phyloP scores from a whole-genome alignment of 2,329 filamentous ascomycete genomes.

The Fonsecaea pugnacius region DNA sequence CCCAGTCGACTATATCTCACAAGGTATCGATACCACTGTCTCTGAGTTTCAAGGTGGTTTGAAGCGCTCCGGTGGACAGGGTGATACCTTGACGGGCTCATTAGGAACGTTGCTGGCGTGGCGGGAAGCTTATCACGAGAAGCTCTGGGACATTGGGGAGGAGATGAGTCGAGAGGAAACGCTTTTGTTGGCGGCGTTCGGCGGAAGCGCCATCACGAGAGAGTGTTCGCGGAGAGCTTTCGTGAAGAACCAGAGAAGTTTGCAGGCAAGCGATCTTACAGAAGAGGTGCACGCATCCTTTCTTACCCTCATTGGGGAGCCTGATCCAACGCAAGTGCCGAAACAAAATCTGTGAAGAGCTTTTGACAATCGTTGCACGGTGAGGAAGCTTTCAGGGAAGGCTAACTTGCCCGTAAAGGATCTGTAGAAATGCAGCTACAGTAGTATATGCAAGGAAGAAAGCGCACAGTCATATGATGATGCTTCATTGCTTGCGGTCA shows the following conservation, averaged over 20 bases:
- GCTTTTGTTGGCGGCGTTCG: slow-evolving; percentile 79
- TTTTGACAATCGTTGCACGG: background rate
- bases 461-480: background rate
- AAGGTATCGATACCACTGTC: slow-evolving; percentile 70
- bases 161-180: slow-evolving; percentile 65
- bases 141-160: slow-evolving; percentile 68
- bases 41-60: slow-evolving; percentile 78
- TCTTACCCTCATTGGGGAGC: slow-evolving; percentile 76
- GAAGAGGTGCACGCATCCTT: slow-evolving; percentile 87
- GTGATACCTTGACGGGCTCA: slow-evolving; percentile 89
- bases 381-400: background rate
- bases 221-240: slow-evolving; percentile 90
- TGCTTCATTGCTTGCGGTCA: background rate
- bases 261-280: slow-evolving; percentile 92
- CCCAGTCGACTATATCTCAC: slow-evolving; percentile 80
- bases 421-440: background rate
- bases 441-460: background rate
- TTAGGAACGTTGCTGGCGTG: slow-evolving; percentile 88
- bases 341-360: slow-evolving; percentile 23
- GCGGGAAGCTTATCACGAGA: slow-evolving; percentile 82
- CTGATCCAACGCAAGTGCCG: slow-evolving; percentile 44
- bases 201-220: slow-evolving; percentile 83
- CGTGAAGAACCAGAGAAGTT: slow-evolving; percentile 77
- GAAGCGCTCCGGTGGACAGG: slow-evolving; percentile 93
- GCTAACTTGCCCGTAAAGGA: background rate